Base-by-base conservation (phyloP, 2,329 filamentous ascomycete genomes). In the Ascochyta viciae-villosae region DNA sequence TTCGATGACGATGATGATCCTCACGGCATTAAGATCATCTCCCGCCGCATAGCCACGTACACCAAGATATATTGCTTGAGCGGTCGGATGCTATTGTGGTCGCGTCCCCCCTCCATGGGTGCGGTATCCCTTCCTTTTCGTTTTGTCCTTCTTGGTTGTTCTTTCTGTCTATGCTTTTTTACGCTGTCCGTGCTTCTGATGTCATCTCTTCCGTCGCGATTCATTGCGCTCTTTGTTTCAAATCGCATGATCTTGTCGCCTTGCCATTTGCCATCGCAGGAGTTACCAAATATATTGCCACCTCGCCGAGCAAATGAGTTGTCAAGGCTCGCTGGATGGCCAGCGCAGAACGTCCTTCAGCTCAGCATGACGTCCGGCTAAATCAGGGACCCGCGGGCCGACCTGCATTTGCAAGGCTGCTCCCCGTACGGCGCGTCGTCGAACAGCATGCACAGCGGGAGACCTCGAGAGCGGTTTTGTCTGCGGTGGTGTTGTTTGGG, bases 301-400 rank as follows among this genome's bases (percentile, higher is more conserved):
- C 53, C 42, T 53, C 45, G 56, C 53, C 55, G 61, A 54, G 54
- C 50, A 27, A 47, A 53, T 71, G 67, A 64, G 67, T 55, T 70
- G 65, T 67, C 57, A 62, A 31, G 52, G 54, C 42, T 56, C 58
- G 54, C 60, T 49, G 60, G 50, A 54, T 57, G 60, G 64, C 64
- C 64, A 66, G 48, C 60, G 61, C 62, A 65, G 60, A 52, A 19
- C 9, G 33, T 29, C 44, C 50, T 53, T 55, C 50, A 55, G 50
- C 57, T 57, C 44, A 43, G 54, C 43, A 64, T 63, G 60, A 64
- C 58, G 55, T 35, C 34, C 29, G 31, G 43, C 29, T 47, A 33
- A 47, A 53, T 40, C 43, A 56, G 46, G 40, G 27, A 46, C n/a
- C 24, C 29, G 34, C 35, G 39, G 41, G 45, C 42, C 49, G 55